Conservation (phyloP, 129 eudicot genomes). For the Silybum marianum region DNA sequence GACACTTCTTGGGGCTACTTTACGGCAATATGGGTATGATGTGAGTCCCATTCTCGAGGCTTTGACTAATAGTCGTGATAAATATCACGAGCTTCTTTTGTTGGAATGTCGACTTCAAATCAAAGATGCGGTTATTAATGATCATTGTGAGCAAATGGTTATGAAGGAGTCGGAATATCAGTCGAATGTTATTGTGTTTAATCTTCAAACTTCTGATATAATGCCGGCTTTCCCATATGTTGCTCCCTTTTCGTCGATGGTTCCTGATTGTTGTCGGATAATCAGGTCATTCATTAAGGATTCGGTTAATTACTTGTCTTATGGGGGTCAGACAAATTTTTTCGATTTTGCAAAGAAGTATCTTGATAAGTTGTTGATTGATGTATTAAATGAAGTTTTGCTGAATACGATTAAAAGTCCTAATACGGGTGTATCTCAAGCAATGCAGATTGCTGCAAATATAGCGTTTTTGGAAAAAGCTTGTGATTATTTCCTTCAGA, state of each 20-base stretch:
- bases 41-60: constrained; percentile 64
- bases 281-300: constrained; percentile 76
- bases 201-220: constrained; percentile 78
- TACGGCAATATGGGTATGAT: constrained; percentile 81
- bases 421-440: constrained; percentile 65
- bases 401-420: constrained; percentile 55
- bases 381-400: constrained; percentile 63
- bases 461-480: constrained; percentile 69
- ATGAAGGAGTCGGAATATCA: constrained; percentile 90
- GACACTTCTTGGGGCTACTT: constrained; percentile 81
- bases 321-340: constrained; percentile 69
- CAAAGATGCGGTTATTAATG: constrained; percentile 53
- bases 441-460: constrained; percentile 93
- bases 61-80: constrained; percentile 65
- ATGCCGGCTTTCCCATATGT: constrained; percentile 93
- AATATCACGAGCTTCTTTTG: constrained; percentile 81
- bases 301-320: constrained; percentile 78
- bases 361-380: constrained; percentile 77
- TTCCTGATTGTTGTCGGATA: constrained; percentile 83
- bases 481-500: constrained; percentile 83
- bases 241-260: constrained; percentile 93
- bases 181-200: constrained; percentile 64
- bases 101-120: constrained; percentile 69
- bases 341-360: constrained; percentile 75
- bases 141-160: constrained; percentile 76